Base-by-base conservation (phyloP, 208 protist genomes). In the Leishmania tarentolae region DNA sequence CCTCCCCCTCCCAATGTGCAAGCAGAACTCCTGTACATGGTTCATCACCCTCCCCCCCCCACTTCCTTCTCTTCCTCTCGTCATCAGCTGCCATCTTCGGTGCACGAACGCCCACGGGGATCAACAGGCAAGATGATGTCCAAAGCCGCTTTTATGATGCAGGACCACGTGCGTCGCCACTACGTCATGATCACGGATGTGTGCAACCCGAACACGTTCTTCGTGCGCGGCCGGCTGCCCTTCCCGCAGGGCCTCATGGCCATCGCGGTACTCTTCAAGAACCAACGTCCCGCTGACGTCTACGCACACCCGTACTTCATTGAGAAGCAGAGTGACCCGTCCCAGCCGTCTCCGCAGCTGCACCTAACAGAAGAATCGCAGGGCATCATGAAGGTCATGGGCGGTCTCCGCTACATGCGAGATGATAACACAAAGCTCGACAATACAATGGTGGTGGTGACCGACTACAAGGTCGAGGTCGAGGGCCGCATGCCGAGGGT, bases 231-330 rank as follows among this genome's bases (percentile, higher is more conserved):
- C 7, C 87, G 85, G 7, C 86, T 95, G 47, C 86, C 87, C 21
- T 97, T 95, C 74, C 91, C 91, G 17, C 91, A 94, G 65, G 92
- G 92, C 11, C 86, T 97, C 53, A 65, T 83, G 37, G 92, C 89
- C 13, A 79, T 97, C 47, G 78, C 89, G 37, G 75, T 86, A 40
- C 77, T 94, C 37, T 95, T 97, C 79, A 87, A 86, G 56, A 88
- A 90, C 52, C 86, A 88, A 53, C 68, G 83, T 9, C 88, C 91
- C 5, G 91, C 92, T 7, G 92, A 95, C 63, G 91, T 95, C 35
- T 97, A 96, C 85, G 91, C 91, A 31, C 94, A 97, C 80, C 88
- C 83, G 24, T 97, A 95, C 86, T 97, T 97, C 63, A 91, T 97
- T 53, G 94, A 97, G 76, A 95, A 95, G 83, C 92, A 97, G 83